Conservation (phyloP, 2,329 filamentous ascomycete species). For the Lachnellula willkommii region DNA sequence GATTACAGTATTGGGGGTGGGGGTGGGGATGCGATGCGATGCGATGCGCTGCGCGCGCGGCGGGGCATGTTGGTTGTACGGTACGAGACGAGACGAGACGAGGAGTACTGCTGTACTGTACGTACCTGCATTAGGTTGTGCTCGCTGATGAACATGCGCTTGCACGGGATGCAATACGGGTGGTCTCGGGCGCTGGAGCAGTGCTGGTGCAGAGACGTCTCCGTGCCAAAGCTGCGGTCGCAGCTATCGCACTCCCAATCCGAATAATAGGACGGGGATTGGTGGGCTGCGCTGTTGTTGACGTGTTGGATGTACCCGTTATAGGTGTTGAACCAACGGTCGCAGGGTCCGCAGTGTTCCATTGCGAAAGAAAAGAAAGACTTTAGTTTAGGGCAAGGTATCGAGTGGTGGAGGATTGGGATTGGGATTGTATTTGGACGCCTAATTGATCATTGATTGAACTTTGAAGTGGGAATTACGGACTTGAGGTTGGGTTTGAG, state of each 20-base stretch:
- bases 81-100: too few relatives aligned
- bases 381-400: not conserved
- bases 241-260: constrained; percentile 21
- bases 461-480: not conserved
- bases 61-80: too few relatives aligned
- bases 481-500: not conserved
- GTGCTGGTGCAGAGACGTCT: constrained; percentile 20
- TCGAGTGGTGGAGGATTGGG: not conserved
- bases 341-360: constrained; percentile 7
- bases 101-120: constrained; percentile 1
- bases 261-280: not conserved
- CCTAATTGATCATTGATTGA: not conserved
- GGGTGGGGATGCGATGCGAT: too few relatives aligned
- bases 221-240: constrained; percentile 8
- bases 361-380: not conserved
- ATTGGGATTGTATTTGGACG: too few relatives aligned
- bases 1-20: not conserved
- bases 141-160: constrained; percentile 19
- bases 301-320: constrained; percentile 17
- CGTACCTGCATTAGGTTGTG: constrained; percentile 24
- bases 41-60: too few relatives aligned
- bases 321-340: constrained; percentile 10
- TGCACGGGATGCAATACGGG: constrained; percentile 21
- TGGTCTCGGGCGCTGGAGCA: constrained; percentile 8
- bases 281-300: constrained; percentile 14